Evolutionary conservation across 1,139 yeast genomes (phyloP).

Genomic region (Arxiozyma telluris): DNA sequence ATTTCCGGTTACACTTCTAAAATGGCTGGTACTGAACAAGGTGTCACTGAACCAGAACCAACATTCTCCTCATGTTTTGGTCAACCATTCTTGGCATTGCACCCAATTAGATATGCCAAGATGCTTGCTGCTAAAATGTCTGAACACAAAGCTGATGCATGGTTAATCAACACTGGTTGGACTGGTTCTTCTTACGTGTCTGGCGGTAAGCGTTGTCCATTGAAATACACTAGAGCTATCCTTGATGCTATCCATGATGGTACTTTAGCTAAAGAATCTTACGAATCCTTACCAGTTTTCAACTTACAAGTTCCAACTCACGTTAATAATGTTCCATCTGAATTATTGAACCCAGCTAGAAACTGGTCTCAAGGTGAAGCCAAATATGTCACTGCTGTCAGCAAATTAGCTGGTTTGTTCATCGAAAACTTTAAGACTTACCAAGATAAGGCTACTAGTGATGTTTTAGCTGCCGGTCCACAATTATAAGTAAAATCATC

Average conservation of each 20-base stretch:
- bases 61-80: constrained; percentile 99
- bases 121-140: constrained; percentile 92
- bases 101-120: constrained; percentile 96
- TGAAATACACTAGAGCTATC: constrained; percentile 95
- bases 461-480: constrained; percentile 94
- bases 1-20: constrained; percentile 97
- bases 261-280: constrained; percentile 68
- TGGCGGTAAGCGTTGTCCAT: constrained; percentile 97
- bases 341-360: constrained; percentile 77
- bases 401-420: constrained; percentile 67
- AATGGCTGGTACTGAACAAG: constrained; percentile 99
- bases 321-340: constrained; percentile 75
- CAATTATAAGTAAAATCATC: constrained; percentile 11
- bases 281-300: constrained; percentile 78
- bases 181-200: constrained; percentile 85
- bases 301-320: constrained; percentile 79
- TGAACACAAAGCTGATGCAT: constrained; percentile 82
- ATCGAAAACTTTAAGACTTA: constrained; percentile 81
- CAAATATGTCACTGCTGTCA: constrained; percentile 62
- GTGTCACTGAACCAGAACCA: constrained; percentile 97
- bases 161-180: constrained; percentile 99
- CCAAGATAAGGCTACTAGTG: constrained; percentile 71
- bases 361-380: constrained; percentile 71
- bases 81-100: constrained; percentile 96
- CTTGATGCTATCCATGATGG: constrained; percentile 94